These are phyloP conservation scores for Aquilaria yunnanensis DNA, from an alignment of 345 rosid genomes.

Conservation along the genomic window DNA sequence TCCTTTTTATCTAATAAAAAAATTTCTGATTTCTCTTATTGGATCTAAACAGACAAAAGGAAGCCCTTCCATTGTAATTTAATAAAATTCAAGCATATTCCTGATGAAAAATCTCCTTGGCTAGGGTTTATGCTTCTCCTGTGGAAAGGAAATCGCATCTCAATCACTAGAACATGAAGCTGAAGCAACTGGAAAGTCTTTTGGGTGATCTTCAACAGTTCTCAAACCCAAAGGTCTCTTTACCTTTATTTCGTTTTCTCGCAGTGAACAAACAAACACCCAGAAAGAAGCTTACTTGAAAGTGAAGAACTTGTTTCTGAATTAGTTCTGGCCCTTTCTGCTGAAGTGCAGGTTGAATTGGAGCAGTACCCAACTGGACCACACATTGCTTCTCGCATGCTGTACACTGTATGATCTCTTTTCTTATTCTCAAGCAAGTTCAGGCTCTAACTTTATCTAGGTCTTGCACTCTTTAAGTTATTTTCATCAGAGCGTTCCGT, in stretches of 20 bases:
- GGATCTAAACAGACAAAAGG: no score
- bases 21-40: no score
- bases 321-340: neutral
- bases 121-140: neutral
- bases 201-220: constrained; percentile 71
- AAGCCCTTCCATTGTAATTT: no score
- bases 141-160: neutral
- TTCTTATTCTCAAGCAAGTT: neutral
- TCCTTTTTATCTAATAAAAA: no score
- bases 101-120: no score
- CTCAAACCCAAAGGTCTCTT: constrained; percentile 63
- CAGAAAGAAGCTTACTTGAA: neutral
- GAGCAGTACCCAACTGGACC: constrained; percentile 98
- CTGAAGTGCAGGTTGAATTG: constrained; percentile 57
- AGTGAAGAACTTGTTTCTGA: neutral
- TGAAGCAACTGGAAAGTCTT: constrained; percentile 82
- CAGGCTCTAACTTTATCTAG: no score
- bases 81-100: no score
- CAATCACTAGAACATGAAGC: constrained; percentile 48
- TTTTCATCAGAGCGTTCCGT: no score
- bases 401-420: constrained; percentile 48
- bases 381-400: constrained; percentile 96
- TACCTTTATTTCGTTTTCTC: neutral
- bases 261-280: no score
- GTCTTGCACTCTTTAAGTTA: no score